phyloP scores from a whole-genome alignment of 768 basidiomycete genomes.

The Suillus ampliporus region DNA sequence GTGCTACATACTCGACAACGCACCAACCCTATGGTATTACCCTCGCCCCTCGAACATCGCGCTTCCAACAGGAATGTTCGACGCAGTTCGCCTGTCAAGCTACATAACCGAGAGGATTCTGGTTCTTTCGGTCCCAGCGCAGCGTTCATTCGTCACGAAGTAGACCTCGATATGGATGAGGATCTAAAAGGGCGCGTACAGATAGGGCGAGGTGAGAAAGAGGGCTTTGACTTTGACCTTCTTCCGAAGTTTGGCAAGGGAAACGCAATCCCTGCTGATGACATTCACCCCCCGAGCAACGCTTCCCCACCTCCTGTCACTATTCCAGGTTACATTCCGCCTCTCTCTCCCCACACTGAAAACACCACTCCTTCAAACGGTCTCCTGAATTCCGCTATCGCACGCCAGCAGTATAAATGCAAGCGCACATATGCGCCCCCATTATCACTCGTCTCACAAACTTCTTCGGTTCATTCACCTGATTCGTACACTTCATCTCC shows the following conservation, averaged over 20 bases:
- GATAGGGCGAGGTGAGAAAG: conserved; percentile 17
- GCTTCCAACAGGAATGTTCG: background rate
- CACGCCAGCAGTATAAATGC: conserved; percentile 38
- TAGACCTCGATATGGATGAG: conserved; percentile 14
- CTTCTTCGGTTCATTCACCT: conserved; percentile 1
- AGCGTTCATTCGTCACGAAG: conserved; percentile 32
- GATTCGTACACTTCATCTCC: background rate
- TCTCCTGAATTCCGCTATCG: conserved; percentile 16
- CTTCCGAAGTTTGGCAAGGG: conserved; percentile 18
- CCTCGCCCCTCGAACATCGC: conserved; percentile 1
- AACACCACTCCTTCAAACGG: background rate
- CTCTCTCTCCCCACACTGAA: background rate
- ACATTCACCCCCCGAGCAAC: background rate
- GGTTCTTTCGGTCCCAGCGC: conserved; percentile 32
- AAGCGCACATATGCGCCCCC: conserved; percentile 15
- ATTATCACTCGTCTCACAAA: conserved; percentile 6
- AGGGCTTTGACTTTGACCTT: conserved; percentile 36
- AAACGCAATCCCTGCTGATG: background rate
- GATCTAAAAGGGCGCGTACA: conserved; percentile 9
- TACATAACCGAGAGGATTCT: background rate
- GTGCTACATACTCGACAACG: conserved; percentile 20
- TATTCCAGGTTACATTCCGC: background rate
- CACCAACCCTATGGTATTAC: background rate
- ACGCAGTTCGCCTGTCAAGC: background rate
- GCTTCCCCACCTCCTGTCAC: background rate